Conservation (phyloP, 1,139 yeast species). For the Diutina catenulata region DNA sequence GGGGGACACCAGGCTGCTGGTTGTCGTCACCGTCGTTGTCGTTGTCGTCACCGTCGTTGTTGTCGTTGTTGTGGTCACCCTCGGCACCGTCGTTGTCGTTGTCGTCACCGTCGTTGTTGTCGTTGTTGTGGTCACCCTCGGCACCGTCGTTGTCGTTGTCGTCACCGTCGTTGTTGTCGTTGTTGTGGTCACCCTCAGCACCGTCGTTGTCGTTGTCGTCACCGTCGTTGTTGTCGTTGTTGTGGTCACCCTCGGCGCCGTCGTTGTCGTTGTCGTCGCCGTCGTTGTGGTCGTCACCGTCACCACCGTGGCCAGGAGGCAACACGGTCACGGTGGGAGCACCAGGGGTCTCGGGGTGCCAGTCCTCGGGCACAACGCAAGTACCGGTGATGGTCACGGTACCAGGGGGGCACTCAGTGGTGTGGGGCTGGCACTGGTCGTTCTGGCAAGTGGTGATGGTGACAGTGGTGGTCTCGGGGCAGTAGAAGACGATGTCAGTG, state of each 20-base stretch:
- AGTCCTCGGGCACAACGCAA: slow-evolving; percentile 2
- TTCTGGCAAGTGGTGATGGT: slow-evolving; percentile 3
- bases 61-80: too few relatives aligned
- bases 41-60: not conserved
- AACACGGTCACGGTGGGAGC: not conserved
- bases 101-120: not conserved
- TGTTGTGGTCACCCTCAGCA: not conserved
- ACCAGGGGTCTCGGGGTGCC: not conserved
- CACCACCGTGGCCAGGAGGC: not conserved
- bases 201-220: not conserved
- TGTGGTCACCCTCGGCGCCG: too few relatives aligned
- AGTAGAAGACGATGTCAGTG: slow-evolving; percentile 5
- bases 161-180: not conserved
- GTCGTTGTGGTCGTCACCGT: not conserved
- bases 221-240: not conserved
- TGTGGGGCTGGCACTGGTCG: not conserved
- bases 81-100: not conserved
- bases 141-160: too few relatives aligned
- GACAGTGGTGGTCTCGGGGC: slow-evolving; percentile 5
- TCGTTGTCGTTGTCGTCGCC: not conserved
- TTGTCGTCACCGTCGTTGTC: not conserved
- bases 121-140: too few relatives aligned
- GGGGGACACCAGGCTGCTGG: not conserved
- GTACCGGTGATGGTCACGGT: slow-evolving; percentile 1
- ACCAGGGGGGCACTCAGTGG: not conserved